Base-by-base conservation (phyloP, 2,329 filamentous ascomycete species). In the Cordyceps cicadae region DNA sequence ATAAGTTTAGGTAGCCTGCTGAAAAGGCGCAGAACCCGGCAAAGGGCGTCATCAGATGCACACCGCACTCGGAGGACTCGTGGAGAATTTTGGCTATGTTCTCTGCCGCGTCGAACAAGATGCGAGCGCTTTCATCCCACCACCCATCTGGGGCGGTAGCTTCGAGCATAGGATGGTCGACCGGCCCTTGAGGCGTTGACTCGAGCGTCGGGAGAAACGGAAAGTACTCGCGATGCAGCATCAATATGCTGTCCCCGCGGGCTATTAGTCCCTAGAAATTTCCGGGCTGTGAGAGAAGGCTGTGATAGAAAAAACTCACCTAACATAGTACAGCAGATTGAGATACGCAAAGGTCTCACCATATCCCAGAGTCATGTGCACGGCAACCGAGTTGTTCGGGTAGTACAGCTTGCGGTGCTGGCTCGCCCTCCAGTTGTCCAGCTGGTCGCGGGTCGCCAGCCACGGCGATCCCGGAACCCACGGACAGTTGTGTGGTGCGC, bases 21-120 rank as follows among this genome's bases (percentile, higher is more conserved):
- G 76, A 77, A 43, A 79, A 79, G 2, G 73, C 73, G 58, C 76
- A 78, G n/a, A 79, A 77, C 0, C 76, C 77, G 0, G 75, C 70
- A 59, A 78, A 79, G 0, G 76, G 77, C 0, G 75, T 77, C 62
- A 71, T 68, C 0, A 77, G 66, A 1, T 71, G 68, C 0, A 72
- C 70, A 0, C 71, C 74, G 5, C 71, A 74, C 9, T 75, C 72
- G 0, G 69, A 71, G 0, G 75, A 69, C 15, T 77, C 75, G n/a
- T 70, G 68, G 0, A 78, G 66, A 0, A 78, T 62, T 0, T 63
- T 64, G 0, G 72, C 68, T 0, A 78, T 72, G 3, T 70, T 66
- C n/a, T 72, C 71, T 0, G 73, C 72, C 0, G 75, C 69, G 0
- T 65, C 62, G 14, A 75, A 77, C 0, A 78, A 53, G 19, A 73